Conservation (phyloP, 2,329 filamentous ascomycete genomes). For the Cladosporium phlei region DNA sequence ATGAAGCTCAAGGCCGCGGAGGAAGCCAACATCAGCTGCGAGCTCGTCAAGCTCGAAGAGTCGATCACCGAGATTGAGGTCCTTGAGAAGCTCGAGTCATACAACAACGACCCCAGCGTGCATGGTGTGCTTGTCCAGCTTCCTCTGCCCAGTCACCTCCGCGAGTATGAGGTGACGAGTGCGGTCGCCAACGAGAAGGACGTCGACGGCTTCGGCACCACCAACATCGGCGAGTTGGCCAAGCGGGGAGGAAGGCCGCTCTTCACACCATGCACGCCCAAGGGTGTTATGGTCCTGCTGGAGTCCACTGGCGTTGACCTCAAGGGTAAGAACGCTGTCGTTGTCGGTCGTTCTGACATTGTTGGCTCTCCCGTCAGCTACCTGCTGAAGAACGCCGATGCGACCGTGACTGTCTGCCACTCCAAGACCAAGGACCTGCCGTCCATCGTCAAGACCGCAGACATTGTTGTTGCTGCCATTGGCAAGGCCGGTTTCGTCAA, state of each 20-base stretch:
- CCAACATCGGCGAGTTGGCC: slow-evolving; percentile 93
- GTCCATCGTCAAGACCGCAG: slow-evolving; percentile 72
- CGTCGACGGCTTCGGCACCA: slow-evolving; percentile 91
- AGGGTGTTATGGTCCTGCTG: slow-evolving; percentile 92
- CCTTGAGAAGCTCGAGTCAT: slow-evolving; percentile 69
- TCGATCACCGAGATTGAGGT: slow-evolving; percentile 79
- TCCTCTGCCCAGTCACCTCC: slow-evolving; percentile 81
- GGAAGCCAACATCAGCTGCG: slow-evolving; percentile 89
- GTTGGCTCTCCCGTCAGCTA: slow-evolving; percentile 97
- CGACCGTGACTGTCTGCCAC: slow-evolving; percentile 94
- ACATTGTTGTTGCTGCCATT: slow-evolving; percentile 89
- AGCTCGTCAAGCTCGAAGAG: slow-evolving; percentile 77
- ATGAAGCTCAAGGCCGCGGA: slow-evolving; percentile 98
- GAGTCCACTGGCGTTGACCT: slow-evolving; percentile 77
- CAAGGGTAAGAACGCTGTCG: slow-evolving; percentile 86
- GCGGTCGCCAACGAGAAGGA: slow-evolving; percentile 91
- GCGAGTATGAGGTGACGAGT: slow-evolving; percentile 85
- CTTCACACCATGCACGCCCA: slow-evolving; percentile 92
- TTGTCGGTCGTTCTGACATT: slow-evolving; percentile 92
- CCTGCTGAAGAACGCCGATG: slow-evolving; percentile 88
- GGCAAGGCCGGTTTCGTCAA: slow-evolving; percentile 83
- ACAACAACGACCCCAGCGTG: slow-evolving; percentile 81
- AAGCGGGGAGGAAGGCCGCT: slow-evolving; percentile 87
- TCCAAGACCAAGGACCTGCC: slow-evolving; percentile 74
- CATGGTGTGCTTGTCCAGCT: slow-evolving; percentile 94